Evolutionary conservation across 805 yeast genomes (phyloP).

Genomic region (Saccharomycopsis guyanensis): DNA sequence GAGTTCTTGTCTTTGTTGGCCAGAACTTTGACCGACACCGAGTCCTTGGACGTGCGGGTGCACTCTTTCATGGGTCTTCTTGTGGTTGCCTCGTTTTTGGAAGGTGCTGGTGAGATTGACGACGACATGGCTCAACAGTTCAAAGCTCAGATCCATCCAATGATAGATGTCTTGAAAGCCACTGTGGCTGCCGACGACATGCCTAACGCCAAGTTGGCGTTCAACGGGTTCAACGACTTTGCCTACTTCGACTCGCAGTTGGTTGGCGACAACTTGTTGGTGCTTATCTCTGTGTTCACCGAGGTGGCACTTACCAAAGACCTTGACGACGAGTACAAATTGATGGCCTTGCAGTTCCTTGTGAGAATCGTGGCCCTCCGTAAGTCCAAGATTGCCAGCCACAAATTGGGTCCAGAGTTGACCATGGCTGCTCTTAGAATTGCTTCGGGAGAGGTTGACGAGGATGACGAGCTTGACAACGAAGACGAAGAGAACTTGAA

Average conservation of each 20-base stretch:
- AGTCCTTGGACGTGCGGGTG: conserved; percentile 67
- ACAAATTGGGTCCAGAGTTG: conserved; percentile 78
- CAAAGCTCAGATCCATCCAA: conserved; percentile 61
- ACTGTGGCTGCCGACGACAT: conserved; percentile 65
- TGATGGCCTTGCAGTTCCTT: conserved; percentile 76
- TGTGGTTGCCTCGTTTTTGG: conserved; percentile 56
- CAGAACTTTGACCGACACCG: conserved; percentile 48
- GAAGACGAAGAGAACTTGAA: conserved; percentile 90
- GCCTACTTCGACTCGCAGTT: conserved; percentile 69
- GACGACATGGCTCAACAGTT: conserved; percentile 46
- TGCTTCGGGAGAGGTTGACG: conserved; percentile 77
- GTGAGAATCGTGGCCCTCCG: conserved; percentile 72
- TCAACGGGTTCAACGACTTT: conserved; percentile 78
- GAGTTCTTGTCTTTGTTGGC: conserved; percentile 69
- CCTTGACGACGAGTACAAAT: conserved; percentile 75
- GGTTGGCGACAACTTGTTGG: conserved; percentile 66
- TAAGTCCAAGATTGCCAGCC: conserved; percentile 69
- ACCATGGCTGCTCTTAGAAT: conserved; percentile 67
- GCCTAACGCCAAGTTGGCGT: conserved; percentile 63
- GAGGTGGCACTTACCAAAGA: conserved; percentile 54
- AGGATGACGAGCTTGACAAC: conserved; percentile 62
- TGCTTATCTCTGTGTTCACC: conserved; percentile 62
- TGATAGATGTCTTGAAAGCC: conserved; percentile 74
- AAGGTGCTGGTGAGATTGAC: conserved; percentile 42
- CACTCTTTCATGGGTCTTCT: conserved; percentile 76